phyloP scores from a whole-genome alignment of 768 basidiomycete genomes.

The Termitomyces eurrhizus region DNA sequence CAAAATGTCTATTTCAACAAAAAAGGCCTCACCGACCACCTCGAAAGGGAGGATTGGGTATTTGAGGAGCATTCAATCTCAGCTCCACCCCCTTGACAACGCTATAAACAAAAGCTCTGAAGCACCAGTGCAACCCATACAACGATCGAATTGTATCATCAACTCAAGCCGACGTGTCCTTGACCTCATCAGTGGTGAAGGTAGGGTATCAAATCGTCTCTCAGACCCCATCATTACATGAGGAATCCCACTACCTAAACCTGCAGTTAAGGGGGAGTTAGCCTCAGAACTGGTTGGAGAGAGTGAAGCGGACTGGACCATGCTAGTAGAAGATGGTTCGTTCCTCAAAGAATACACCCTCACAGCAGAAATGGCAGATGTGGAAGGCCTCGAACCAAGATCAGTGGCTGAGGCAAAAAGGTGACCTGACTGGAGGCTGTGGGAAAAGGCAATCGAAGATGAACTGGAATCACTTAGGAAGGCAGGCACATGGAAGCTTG shows the following conservation, averaged over 20 bases:
- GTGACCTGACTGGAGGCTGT: background rate
- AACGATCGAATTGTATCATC: background rate
- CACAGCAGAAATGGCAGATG: background rate
- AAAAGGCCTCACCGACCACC: slow-evolving; percentile 7
- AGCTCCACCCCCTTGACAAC: background rate
- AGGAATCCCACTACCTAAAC: background rate
- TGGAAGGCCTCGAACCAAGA: background rate
- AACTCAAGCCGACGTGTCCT: background rate
- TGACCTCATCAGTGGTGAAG: background rate
- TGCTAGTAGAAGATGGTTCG: background rate
- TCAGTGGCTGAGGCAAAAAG: background rate
- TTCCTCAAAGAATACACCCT: background rate
- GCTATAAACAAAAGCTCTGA: no score
- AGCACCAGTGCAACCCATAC: background rate
- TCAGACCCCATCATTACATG: background rate
- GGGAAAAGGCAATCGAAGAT: background rate
- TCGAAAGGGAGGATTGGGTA: slow-evolving; percentile 27
- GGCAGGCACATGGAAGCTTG: slow-evolving; percentile 25
- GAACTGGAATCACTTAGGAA: background rate
- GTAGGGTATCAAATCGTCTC: background rate
- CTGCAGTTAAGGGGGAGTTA: background rate
- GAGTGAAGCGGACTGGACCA: background rate
- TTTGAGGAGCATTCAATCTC: background rate
- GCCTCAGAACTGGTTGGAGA: background rate
- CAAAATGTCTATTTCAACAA: background rate